Base-by-base conservation (phyloP, 129 eudicot species). In the Flaveria linearis region DNA sequence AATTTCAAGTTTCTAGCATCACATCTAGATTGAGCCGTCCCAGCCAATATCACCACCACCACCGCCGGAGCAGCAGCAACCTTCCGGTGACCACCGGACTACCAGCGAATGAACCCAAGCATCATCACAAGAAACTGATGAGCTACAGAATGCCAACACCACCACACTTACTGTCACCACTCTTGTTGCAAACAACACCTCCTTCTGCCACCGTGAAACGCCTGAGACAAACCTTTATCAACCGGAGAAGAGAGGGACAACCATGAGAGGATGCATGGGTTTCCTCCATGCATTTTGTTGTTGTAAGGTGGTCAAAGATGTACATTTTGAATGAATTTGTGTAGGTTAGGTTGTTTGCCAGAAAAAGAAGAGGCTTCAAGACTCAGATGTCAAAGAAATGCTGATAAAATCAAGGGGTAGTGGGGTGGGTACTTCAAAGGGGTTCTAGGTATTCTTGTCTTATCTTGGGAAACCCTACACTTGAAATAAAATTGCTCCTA, bases 11-110 rank as follows among this genome's bases (percentile, higher is more conserved):
- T 49, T 79, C 78, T 79, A 79, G 78, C 82, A 79, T 72, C 72
- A 79, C 42, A 72, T 72, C 83, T 79, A 72, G 83, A 79, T 72
- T 79, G 83, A 79, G 83, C 83, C 83, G 68, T 72, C 78, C 67
- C 58, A 71, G 83, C 83, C 83, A 79, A 79, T 79, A 79, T 79
- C 83, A 79, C 12, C 72, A 67, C 47, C 68, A 67, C 74, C 74
- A 18, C 45, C 79, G 33, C 47, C 46, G 61, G 45, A 70, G 74
- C 74, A 49, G 63, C 76, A 71, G 11, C 67, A 41, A 30, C 63
- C 18, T 15, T 22, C 56, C 26, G 20, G 13, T 10, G 10, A 47
- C 68, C 23, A 47, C 39, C 39, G 39, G 52, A 73, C 65, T 49
- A 53, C 17, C 39, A 72, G 36, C 77, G 8, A 33, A 70, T 42